Conservation (phyloP, 2,329 filamentous ascomycete genomes). For the Epichloe sylvatica region DNA sequence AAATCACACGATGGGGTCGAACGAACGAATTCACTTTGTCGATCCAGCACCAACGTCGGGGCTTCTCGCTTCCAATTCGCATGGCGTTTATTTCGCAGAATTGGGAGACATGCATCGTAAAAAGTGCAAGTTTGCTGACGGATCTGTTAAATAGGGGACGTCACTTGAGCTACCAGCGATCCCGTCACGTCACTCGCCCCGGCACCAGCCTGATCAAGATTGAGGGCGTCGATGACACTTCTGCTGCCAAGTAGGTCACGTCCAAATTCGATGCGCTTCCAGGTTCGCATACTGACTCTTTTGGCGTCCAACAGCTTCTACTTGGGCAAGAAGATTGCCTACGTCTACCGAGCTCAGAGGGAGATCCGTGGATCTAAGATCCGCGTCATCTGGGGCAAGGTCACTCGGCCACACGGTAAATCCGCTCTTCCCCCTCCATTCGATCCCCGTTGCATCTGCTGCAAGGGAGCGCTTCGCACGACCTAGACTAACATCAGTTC, state of each 20-base stretch:
- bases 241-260: conserved; percentile 64
- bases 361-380: conserved; percentile 97
- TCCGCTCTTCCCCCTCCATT: conserved; percentile 6
- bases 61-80: not conserved
- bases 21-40: not conserved
- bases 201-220: conserved; percentile 95
- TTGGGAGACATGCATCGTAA: not conserved
- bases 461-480: not conserved
- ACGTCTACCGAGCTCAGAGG: conserved; percentile 91
- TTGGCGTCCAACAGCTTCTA: conserved; percentile 56
- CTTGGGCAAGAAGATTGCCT: conserved; percentile 96
- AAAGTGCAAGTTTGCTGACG: conserved; percentile 1
- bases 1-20: not conserved
- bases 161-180: conserved; percentile 95
- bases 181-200: conserved; percentile 81
- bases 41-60: not conserved
- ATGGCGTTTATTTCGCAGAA: not conserved
- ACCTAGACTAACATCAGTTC: not conserved
- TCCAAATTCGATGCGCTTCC: not conserved
- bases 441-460: not conserved
- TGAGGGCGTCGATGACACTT: conserved; percentile 86
- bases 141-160: conserved; percentile 53
- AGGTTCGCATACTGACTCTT: conserved; percentile 13
- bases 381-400: conserved; percentile 97
- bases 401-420: conserved; percentile 87